These are phyloP conservation scores for Papiliotrema nemorosa DNA, from an alignment of 1,284 basidiomycete species.

Conservation along the genomic window DNA sequence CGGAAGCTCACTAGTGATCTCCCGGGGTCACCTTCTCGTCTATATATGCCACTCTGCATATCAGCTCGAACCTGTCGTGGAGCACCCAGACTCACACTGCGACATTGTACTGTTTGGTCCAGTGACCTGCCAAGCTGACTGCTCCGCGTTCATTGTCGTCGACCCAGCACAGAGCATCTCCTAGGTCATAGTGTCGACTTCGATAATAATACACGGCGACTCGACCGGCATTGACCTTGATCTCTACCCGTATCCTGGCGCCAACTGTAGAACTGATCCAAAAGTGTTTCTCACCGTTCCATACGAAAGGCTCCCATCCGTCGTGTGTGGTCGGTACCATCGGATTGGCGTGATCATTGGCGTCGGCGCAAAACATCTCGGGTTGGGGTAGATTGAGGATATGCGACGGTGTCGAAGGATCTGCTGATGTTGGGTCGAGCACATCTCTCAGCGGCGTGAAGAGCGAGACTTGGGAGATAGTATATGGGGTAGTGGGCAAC, in stretches of 20 bases:
- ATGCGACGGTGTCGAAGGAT: slow-evolving; percentile 27
- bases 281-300: slow-evolving; percentile 49
- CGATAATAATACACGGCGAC: slow-evolving; percentile 50
- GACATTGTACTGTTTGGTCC: slow-evolving; percentile 45
- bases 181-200: slow-evolving; percentile 46
- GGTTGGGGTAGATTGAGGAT: slow-evolving; percentile 40
- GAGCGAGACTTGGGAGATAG: slow-evolving; percentile 32
- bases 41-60: slow-evolving; percentile 43
- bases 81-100: slow-evolving; percentile 31
- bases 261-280: slow-evolving; percentile 41
- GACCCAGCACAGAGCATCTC: slow-evolving; percentile 50
- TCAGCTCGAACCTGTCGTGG: slow-evolving; percentile 1
- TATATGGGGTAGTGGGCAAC: slow-evolving; percentile 35
- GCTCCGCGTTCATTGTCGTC: slow-evolving; percentile 48
- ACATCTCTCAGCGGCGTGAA: slow-evolving; percentile 43
- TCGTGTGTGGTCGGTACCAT: slow-evolving; percentile 37
- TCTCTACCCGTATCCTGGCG: slow-evolving; percentile 44
- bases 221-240: slow-evolving; percentile 43
- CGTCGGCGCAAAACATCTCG: slow-evolving; percentile 46
- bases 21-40: slow-evolving; percentile 48
- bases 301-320: slow-evolving; percentile 44
- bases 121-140: slow-evolving; percentile 41
- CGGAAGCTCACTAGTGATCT: slow-evolving; percentile 38
- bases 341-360: slow-evolving; percentile 42
- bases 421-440: slow-evolving; percentile 27